Conservation (phyloP, 192 early-diverging fungal species). For the Dimargaris cristalligena region DNA sequence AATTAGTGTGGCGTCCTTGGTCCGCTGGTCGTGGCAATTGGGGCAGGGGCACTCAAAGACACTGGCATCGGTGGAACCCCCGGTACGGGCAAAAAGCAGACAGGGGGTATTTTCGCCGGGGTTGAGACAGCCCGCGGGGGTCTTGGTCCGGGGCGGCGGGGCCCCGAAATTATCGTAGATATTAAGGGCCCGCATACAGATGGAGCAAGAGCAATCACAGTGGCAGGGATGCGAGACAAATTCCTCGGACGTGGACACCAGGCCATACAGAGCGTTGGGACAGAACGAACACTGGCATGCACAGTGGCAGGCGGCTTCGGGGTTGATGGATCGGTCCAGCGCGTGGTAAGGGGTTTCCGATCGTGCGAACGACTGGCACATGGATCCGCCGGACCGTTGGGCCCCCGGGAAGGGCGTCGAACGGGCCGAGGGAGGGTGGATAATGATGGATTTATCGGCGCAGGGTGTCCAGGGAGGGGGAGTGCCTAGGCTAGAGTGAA, state of each 20-base stretch:
- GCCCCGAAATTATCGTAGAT: constrained; percentile 7
- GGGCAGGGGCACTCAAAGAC: constrained; percentile 4
- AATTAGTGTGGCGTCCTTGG: background rate
- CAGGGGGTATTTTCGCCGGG: background rate
- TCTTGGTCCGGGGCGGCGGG: background rate
- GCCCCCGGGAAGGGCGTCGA: background rate
- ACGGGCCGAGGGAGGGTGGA: background rate
- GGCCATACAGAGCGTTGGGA: background rate
- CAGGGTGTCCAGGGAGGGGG: background rate
- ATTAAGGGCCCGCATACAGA: constrained; percentile 4
- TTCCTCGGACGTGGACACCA: background rate
- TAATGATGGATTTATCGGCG: background rate
- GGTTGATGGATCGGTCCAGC: background rate
- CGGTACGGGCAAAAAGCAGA: background rate
- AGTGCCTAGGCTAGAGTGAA: background rate
- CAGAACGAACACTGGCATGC: background rate
- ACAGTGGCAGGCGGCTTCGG: background rate
- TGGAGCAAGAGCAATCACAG: constrained; percentile 7
- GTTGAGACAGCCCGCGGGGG: background rate
- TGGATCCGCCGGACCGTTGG: background rate
- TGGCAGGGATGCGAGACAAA: background rate
- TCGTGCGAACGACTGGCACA: background rate
- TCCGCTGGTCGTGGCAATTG: background rate
- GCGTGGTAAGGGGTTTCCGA: background rate
- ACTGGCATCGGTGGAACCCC: background rate